Conservation (phyloP, 352 stramenopile species). For the Phytophthora constricta region DNA sequence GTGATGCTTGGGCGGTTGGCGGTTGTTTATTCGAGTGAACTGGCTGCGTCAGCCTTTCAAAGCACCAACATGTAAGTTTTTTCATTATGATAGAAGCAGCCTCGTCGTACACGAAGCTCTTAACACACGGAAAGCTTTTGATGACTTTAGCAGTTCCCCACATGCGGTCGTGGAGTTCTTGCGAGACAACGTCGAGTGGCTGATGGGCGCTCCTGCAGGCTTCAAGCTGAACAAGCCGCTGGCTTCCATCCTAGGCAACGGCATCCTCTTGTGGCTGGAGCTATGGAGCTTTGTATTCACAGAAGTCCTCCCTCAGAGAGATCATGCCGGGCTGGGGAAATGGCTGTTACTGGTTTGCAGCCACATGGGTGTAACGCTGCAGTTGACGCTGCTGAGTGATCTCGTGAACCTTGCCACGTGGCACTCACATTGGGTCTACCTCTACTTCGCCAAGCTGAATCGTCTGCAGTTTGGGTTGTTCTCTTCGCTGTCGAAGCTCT, state of each 20-base stretch:
- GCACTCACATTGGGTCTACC: slow-evolving; percentile 89
- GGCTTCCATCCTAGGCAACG: slow-evolving; percentile 86
- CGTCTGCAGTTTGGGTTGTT: slow-evolving; percentile 81
- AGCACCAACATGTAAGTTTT: slow-evolving; percentile 22
- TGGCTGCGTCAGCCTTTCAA: slow-evolving; percentile 17
- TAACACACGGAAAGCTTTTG: too few species aligned
- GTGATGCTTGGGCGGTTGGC: slow-evolving; percentile 31
- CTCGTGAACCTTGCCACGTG: slow-evolving; percentile 74
- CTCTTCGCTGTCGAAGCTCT: slow-evolving; percentile 91
- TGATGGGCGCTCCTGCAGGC: slow-evolving; percentile 77
- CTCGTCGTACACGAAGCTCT: too few species aligned
- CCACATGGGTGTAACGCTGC: slow-evolving; percentile 69
- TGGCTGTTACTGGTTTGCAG: slow-evolving; percentile 23
- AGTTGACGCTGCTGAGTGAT: slow-evolving; percentile 80
- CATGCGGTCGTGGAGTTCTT: slow-evolving; percentile 48
- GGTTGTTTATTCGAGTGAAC: slow-evolving; percentile 14
- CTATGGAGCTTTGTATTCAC: slow-evolving; percentile 72
- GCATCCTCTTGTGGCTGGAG: slow-evolving; percentile 82
- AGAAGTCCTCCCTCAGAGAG: slow-evolving; percentile 13
- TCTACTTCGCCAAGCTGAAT: slow-evolving; percentile 89
- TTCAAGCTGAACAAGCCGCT: slow-evolving; percentile 92
- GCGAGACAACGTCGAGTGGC: slow-evolving; percentile 69
- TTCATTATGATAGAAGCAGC: neutral
- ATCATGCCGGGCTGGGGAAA: neutral
- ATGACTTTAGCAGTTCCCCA: slow-evolving; percentile 43